Evolutionary conservation across 805 yeast genomes (phyloP), one percentile per base, ranked within the genome.

Genomic region (Suhomyces tanzawaensis): DNA sequence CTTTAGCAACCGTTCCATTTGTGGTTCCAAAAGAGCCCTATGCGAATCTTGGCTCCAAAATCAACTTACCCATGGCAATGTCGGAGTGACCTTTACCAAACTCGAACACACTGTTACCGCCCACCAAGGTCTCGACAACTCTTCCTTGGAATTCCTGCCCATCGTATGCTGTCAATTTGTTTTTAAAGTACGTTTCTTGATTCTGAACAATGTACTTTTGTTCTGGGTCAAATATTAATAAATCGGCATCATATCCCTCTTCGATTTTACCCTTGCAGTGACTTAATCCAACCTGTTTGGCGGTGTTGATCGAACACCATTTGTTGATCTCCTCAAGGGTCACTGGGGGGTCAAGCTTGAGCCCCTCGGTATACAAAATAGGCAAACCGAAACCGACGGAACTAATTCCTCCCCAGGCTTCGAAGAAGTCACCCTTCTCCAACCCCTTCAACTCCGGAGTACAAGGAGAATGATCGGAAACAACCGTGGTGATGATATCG

Each of bases 331-430:
- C 89, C 2, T 66, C 57, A 3, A 85, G 55, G 0, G 74, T 48
- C 3, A 82, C 67, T 2, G 77, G 75, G 1, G 77, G 76, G 3
- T 64, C 49, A 43, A 80, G 60, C 49, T 74, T 74, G 32, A 52
- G 48, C 8, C 85, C 89, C 51, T 83, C 88, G 1, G 96, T 86
- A 72, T 78, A 83, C 36, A 90, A 61, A 27, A 89, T 74, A 0
- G 95, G 85, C 32, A 90, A 70, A 0, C 97, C 97, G 28, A 91
- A 76, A 0, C 98, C 98, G 22, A 90, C 95, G 1, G 95, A 85
- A 2, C 95, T 74, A 28, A 90, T 88, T 7, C 98, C 98, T 24
- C 97, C 98, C 98, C 98, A 90, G 2, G 97, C 95, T 24, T 81
- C 76, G 50, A 90, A 79, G 58, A 90, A 90, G 57, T 90, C 95